Percentiles rank a stretch among this genome's conserved stretches.
phyloP scores from a whole-genome alignment of 306 rosid genomes.

The Mimosa pudica region DNA sequence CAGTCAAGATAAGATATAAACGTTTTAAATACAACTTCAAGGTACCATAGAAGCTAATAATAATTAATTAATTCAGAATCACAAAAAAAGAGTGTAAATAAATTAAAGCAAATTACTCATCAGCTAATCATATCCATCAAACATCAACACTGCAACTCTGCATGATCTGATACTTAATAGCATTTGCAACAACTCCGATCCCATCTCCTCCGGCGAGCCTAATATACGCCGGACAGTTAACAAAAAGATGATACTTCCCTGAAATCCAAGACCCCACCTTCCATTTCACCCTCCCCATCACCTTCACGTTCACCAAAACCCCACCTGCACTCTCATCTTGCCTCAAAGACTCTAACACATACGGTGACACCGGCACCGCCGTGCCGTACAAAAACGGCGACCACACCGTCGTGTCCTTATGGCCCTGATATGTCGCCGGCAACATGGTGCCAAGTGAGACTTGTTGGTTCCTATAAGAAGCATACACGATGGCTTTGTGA shows the following conservation, averaged over 20 bases:
- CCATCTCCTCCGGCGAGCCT: constrained; percentile 42
- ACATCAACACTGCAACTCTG: constrained; percentile 72
- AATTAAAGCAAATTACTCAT: neutral
- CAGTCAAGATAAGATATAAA: too few relatives aligned
- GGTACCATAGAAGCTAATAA: neutral
- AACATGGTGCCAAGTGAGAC: constrained; percentile 50
- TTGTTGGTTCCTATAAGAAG: constrained; percentile 66
- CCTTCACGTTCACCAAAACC: constrained; percentile 50
- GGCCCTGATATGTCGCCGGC: constrained; percentile 69
- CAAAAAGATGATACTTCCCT: constrained; percentile 55
- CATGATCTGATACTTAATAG: constrained; percentile 56
- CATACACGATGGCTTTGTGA: constrained; percentile 43
- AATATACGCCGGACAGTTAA: constrained; percentile 75
- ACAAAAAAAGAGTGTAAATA: neutral
- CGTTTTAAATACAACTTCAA: too few relatives aligned
- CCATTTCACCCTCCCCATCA: constrained; percentile 72
- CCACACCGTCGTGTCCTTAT: constrained; percentile 64
- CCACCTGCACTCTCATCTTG: constrained; percentile 56
- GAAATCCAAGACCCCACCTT: constrained; percentile 79
- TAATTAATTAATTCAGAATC: too few relatives aligned
- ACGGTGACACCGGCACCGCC: constrained; percentile 61
- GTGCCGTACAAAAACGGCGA: constrained; percentile 62
- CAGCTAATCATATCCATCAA: constrained; percentile 16
- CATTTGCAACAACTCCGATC: constrained; percentile 37
- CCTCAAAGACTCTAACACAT: constrained; percentile 30